These are phyloP conservation scores for Penicillium sp. DNA, from an alignment of 2,329 filamentous ascomycete genomes.

Conservation along the genomic window DNA sequence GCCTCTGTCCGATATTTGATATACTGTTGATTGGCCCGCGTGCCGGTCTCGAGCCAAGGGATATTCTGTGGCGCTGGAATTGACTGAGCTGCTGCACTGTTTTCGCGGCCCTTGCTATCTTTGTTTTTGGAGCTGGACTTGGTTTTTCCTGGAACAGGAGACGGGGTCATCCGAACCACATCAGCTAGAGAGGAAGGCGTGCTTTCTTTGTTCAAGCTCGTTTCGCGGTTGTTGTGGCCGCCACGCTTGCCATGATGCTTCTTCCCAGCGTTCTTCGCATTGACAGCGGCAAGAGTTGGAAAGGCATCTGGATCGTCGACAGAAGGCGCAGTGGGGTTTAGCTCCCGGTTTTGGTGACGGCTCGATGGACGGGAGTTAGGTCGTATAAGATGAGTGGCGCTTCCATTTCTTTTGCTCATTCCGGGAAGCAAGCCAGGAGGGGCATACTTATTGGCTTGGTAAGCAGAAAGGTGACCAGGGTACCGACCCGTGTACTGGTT, in stretches of 20 bases:
- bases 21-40: conserved; percentile 87
- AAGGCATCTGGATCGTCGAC: conserved; percentile 96
- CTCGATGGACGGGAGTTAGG: conserved; percentile 81
- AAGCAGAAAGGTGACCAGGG: conserved; percentile 44
- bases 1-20: conserved; percentile 93
- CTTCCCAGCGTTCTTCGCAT: conserved; percentile 69
- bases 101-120: conserved; percentile 68
- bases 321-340: conserved; percentile 67
- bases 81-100: conserved; percentile 75
- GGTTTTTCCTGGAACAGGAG: conserved; percentile 63
- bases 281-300: conserved; percentile 76
- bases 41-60: conserved; percentile 93
- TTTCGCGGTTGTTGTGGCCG: conserved; percentile 62
- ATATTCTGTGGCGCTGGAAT: conserved; percentile 89
- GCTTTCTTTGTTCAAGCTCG: conserved; percentile 63
- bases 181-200: conserved; percentile 80
- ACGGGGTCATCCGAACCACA: conserved; percentile 91
- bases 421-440: conserved; percentile 31
- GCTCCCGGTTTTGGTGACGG: conserved; percentile 67
- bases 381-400: conserved; percentile 58
- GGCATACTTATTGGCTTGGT: conserved; percentile 48
- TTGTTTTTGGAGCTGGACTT: conserved; percentile 58
- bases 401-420: conserved; percentile 42
- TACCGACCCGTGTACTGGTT: conserved; percentile 48
- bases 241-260: conserved; percentile 92